Evolutionary conservation across 1,284 basidiomycete species (phyloP), one percentile per base, ranked within the genome.

Genomic region (Fomitopsis palustris): DNA sequence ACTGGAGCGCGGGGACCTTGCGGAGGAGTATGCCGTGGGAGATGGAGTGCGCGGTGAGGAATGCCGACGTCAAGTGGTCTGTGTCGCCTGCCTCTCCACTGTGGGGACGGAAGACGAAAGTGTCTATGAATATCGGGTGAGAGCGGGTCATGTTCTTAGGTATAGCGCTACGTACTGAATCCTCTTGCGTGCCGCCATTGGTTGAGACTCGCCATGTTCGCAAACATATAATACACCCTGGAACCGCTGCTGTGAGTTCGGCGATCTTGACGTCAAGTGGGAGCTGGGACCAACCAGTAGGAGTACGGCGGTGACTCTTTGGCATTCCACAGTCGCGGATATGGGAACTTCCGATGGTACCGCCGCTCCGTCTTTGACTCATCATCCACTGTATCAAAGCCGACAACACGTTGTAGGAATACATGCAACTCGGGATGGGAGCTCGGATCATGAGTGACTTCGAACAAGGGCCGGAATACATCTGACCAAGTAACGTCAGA

Each of bases 51-150:
- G 96, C 92, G 0, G 95, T 95, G 27, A 99, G 82, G 83, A 95
- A 99, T 1, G 96, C 92, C 0, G 96, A 93, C 0, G 96, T 94
- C 21, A 99, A 83, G 74, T 99, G 97, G 73, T 99, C 96, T 0
- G 97, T 94, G 72, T 99, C 97, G 42, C 97, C 97, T 1, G 97
- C 97, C 79, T 99, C 97, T 57, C 97, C 97, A 27, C 93, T 93
- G 74, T 99, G 97, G 0, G 97, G 97, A 42, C 97, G 90, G 59
- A 99, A 86, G 39, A 98, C 96, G 71, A 99, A 96, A 0, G 96
- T 99, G 72, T 89, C 95, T 96, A 64, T 8, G 17, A 9, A 12
- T 14, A 60, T 55, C 4, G 49, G 8, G 56, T 42, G 31, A 38
- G 5, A 41, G 25, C 37, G 55, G 27, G 27, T n/a, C 21, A 43